These are phyloP conservation scores for Symbiodinium pilosum DNA, from an alignment of 73 alveolate species.

Conservation along the genomic window DNA sequence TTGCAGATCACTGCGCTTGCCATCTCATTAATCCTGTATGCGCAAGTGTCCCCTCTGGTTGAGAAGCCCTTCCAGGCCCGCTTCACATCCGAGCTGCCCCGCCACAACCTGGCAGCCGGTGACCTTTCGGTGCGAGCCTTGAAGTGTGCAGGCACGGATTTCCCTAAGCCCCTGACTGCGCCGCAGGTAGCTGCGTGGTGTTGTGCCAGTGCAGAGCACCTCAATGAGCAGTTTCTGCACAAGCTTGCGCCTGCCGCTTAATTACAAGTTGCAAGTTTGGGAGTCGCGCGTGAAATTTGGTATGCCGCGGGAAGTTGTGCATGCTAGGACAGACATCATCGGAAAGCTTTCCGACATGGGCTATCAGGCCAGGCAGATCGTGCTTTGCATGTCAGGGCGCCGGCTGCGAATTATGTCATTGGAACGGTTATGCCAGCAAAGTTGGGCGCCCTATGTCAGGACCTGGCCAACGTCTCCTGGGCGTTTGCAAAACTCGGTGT, in stretches of 20 bases:
- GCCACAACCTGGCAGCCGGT: constrained; percentile 31
- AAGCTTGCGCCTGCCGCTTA: constrained; percentile 10
- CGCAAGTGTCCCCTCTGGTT: too few species aligned
- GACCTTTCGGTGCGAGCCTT: constrained; percentile 41
- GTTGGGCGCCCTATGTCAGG: neutral
- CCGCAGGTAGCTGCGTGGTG: constrained; percentile 91
- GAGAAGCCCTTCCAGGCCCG: neutral
- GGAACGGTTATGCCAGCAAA: too few species aligned
- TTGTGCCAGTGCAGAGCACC: constrained; percentile 58
- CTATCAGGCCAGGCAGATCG: constrained; percentile 3
- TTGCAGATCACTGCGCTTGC: too few species aligned
- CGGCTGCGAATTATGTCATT: too few species aligned
- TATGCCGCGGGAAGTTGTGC: neutral
- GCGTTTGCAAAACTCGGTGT: constrained; percentile 52
- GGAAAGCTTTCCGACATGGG: neutral
- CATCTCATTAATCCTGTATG: neutral
- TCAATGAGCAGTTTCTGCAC: constrained; percentile 4
- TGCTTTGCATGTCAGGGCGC: too few species aligned
- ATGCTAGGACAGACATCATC: neutral
- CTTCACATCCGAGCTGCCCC: constrained; percentile 33
- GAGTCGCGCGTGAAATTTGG: neutral
- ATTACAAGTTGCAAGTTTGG: neutral
- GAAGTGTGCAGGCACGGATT: neutral
- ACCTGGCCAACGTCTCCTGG: constrained; percentile 79
- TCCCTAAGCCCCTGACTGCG: neutral